Base-by-base conservation (phyloP, 345 rosid genomes). In the Populus deltoides region DNA sequence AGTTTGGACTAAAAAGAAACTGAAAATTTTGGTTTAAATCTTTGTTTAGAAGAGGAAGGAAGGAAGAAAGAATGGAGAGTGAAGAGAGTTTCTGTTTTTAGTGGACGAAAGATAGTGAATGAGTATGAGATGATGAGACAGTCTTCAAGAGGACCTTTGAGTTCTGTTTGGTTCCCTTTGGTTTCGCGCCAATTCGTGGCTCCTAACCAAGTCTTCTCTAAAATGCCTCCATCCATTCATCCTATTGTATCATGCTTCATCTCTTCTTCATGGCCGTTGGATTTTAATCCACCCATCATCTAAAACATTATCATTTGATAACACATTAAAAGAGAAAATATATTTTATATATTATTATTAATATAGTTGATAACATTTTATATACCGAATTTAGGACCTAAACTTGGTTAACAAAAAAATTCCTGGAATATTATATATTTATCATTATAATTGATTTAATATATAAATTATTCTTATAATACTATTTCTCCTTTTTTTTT, bases 181-280 rank as follows among this genome's bases (percentile, higher is more conserved):
- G 75, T 85, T 87, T 86, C 92, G 97, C 96, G 92, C 95, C 96
- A 90, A 90, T 89, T 92, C 72, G 92, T 93, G 97, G 93, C 83
- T 82, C 53, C 84, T 79, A 86, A 81, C 90, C 83, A 45, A 81
- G 82, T 86, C 85, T 66, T 74, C 81, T 68, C 74, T 29, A 71
- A 61, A 59, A 27, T 55, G 77, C 76, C 76, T 22, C 51, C 53
- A n/a, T 57, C 63, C n/a, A n/a, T 57, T 25, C 6, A 69, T 6
- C 3, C 24, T 8, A 20, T n/a, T 7, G 10, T 9, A 22, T 20
- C 7, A 36, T 29, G 24, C 68, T 73, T 18, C 41, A 10, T 8
- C 76, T 59, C 36, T 15, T 47, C 53, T 12, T 13, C 53, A 47
- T 47, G 53, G 53, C 53, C 53, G 53, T 47, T 47, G 20, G 53